Percentiles rank a stretch among this genome's conserved stretches.
These are phyloP conservation scores for Cucurbita ficifolia DNA, from an alignment of 306 rosid genomes.

Conservation along the genomic window DNA sequence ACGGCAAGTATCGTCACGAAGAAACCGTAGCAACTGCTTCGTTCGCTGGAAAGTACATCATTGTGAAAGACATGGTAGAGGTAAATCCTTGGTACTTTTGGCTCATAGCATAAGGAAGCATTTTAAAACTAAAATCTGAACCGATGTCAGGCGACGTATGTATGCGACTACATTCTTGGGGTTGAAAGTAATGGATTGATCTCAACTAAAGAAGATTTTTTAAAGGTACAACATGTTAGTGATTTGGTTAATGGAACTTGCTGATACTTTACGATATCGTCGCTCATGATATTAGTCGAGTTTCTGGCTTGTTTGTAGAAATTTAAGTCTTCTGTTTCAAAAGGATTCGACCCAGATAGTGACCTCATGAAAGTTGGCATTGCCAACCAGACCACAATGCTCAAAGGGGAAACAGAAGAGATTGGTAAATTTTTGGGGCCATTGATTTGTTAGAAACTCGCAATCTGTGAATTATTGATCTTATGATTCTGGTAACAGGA, in stretches of 20 bases:
- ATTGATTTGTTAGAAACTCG: background rate
- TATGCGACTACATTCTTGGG: constrained; percentile 76
- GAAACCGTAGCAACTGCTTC: constrained; percentile 94
- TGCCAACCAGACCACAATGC: constrained; percentile 98
- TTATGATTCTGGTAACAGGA: constrained; percentile 30
- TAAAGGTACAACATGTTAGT: constrained; percentile 33
- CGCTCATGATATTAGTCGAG: background rate
- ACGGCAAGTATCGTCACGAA: constrained; percentile 78
- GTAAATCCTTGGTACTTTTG: constrained; percentile 17
- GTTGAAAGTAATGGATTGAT: constrained; percentile 70
- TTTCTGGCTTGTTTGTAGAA: constrained; percentile 34
- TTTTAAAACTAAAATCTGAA: background rate
- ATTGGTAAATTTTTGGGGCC: constrained; percentile 42
- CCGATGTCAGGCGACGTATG: constrained; percentile 55
- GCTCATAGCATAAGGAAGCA: background rate
- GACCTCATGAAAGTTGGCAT: constrained; percentile 62
- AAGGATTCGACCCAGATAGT: constrained; percentile 66
- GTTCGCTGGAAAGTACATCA: constrained; percentile 70
- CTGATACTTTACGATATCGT: background rate
- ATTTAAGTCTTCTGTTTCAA: constrained; percentile 67
- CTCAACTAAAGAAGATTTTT: constrained; percentile 62
- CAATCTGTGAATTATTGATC: background rate
- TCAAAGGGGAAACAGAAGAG: constrained; percentile 93
- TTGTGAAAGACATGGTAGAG: constrained; percentile 80
- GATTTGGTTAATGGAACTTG: background rate